Conservation (phyloP, 495 filamentous ascomycete species). For the Talaromyces adpressus region DNA sequence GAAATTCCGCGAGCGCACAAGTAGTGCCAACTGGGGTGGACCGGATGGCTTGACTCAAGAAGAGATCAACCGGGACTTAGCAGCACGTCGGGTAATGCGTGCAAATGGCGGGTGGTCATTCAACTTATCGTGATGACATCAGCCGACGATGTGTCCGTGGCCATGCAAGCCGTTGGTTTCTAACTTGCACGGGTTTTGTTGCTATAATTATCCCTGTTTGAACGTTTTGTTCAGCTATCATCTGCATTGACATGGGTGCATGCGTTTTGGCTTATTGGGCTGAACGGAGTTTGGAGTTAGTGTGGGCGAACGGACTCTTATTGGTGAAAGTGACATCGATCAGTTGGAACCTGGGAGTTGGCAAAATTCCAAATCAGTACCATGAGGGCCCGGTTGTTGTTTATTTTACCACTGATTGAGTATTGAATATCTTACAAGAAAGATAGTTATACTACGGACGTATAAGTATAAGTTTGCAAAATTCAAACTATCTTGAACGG, state of each 20-base stretch:
- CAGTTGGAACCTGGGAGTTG: background rate
- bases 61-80: conserved; percentile 71
- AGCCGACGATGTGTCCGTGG: background rate
- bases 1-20: conserved; percentile 80
- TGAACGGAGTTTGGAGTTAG: conserved; percentile 4
- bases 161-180: background rate
- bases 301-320: background rate
- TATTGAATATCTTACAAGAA: background rate
- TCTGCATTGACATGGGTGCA: conserved; percentile 4
- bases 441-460: background rate
- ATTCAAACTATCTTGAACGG: background rate
- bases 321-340: background rate
- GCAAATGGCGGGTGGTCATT: conserved; percentile 82
- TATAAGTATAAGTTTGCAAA: background rate
- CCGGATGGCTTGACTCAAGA: conserved; percentile 86
- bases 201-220: conserved; percentile 2
- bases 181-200: background rate
- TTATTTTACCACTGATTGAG: background rate
- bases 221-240: background rate
- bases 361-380: background rate
- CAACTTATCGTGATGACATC: conserved; percentile 2
- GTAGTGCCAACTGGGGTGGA: conserved; percentile 85
- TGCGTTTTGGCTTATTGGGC: background rate
- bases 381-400: background rate
- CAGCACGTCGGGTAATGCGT: conserved; percentile 71